Conservation (phyloP, 2,329 filamentous ascomycete genomes). For the Alternaria burnsii region DNA sequence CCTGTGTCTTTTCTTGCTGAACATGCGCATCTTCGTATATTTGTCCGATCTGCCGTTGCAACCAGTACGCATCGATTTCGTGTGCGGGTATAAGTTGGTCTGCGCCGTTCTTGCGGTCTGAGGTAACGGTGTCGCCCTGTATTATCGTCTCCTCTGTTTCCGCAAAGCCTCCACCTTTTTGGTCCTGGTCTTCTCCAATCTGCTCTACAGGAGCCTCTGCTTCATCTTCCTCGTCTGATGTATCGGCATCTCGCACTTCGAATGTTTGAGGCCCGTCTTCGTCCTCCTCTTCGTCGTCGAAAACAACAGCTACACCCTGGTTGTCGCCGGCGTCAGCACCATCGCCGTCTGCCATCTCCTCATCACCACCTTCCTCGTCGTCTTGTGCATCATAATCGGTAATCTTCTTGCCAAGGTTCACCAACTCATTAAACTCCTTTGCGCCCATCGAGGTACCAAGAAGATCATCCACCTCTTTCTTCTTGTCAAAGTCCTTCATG, state of each 20-base stretch:
- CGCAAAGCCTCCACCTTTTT: slow-evolving; percentile 61
- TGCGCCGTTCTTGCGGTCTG: slow-evolving; percentile 52
- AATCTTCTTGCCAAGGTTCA: slow-evolving; percentile 98
- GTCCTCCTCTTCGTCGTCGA: slow-evolving; percentile 84
- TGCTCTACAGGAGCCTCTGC: slow-evolving; percentile 68
- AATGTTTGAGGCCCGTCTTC: slow-evolving; percentile 80
- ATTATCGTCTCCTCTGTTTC: slow-evolving; percentile 82
- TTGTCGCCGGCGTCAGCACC: slow-evolving; percentile 81
- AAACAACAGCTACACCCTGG: slow-evolving; percentile 96
- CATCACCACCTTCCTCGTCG: slow-evolving; percentile 82
- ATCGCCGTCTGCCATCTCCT: slow-evolving; percentile 67
- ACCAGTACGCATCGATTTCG: slow-evolving; percentile 96
- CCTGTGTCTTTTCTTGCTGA: slow-evolving; percentile 89
- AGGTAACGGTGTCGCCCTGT: slow-evolving; percentile 67
- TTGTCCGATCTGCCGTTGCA: slow-evolving; percentile 89
- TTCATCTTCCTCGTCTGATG: slow-evolving; percentile 79
- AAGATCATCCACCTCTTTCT: slow-evolving; percentile 95
- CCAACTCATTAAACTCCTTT: slow-evolving; percentile 95
- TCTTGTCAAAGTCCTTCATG: slow-evolving; percentile 97
- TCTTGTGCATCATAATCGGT: slow-evolving; percentile 98
- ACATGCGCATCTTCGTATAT: slow-evolving; percentile 91
- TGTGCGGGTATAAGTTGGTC: slow-evolving; percentile 76
- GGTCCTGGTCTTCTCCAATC: slow-evolving; percentile 60
- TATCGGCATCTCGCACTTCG: slow-evolving; percentile 85
- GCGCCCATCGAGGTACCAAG: slow-evolving; percentile 81